These are phyloP conservation scores for Microstegium vimineum DNA, from an alignment of 176 grass and related monocot genomes.

Conservation along the genomic window DNA sequence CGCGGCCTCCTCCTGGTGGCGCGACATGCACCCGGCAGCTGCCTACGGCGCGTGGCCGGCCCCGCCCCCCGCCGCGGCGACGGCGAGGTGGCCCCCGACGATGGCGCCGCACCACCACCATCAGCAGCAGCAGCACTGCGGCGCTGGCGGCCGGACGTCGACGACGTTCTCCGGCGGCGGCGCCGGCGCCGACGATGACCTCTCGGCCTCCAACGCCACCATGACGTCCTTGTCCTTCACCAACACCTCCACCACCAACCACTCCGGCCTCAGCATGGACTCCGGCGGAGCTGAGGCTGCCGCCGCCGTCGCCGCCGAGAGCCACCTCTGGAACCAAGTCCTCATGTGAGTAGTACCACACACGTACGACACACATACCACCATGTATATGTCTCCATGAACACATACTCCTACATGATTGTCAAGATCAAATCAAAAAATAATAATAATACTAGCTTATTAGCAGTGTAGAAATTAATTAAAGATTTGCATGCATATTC, in stretches of 20 bases:
- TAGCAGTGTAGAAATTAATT: background rate
- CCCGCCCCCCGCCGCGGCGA: background rate
- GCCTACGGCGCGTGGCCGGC: slow-evolving; percentile 26
- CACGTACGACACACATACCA: background rate
- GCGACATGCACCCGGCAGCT: slow-evolving; percentile 45
- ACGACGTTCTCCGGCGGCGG: slow-evolving; percentile 13
- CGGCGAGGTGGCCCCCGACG: slow-evolving; percentile 41
- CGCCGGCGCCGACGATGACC: slow-evolving; percentile 33
- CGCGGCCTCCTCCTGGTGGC: slow-evolving; percentile 40
- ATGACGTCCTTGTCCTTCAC: slow-evolving; percentile 59
- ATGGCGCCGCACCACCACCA: background rate
- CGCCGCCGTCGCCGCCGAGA: slow-evolving; percentile 42
- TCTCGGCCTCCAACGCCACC: slow-evolving; percentile 51
- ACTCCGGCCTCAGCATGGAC: slow-evolving; percentile 66
- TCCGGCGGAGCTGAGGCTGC: slow-evolving; percentile 24
- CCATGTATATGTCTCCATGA: background rate
- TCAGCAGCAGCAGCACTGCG: too few species aligned
- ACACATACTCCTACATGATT: too few species aligned
- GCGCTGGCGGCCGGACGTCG: slow-evolving; percentile 2
- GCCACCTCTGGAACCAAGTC: slow-evolving; percentile 88
- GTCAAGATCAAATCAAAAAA: slow-evolving; percentile 8
- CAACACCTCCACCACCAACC: slow-evolving; percentile 45
- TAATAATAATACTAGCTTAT: background rate
- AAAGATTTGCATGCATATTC: slow-evolving; percentile 50
- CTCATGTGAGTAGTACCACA: slow-evolving; percentile 53